A percentile compares a stretch with the other conserved stretches of the same genome.
phyloP scores from a whole-genome alignment of 2,329 filamentous ascomycete species.

The Graphilbum sp. region DNA sequence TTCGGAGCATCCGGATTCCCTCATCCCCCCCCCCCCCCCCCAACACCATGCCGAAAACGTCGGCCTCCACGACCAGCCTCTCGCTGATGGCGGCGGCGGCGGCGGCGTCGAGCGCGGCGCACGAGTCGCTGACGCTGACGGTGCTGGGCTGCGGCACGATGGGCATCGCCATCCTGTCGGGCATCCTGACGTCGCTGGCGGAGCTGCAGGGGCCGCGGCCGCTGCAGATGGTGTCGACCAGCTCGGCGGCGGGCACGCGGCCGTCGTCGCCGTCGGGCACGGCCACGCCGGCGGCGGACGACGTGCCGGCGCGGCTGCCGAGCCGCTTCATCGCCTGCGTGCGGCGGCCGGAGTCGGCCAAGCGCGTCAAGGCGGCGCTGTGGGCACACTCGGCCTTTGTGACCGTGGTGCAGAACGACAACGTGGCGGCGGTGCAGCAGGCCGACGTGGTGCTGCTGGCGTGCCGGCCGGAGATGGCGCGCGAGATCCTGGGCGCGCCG shows the following conservation, averaged over 20 bases:
- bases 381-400: conserved; percentile 44
- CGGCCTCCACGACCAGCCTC: background rate
- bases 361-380: conserved; percentile 50
- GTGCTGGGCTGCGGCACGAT: conserved; percentile 75
- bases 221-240: conserved; percentile 22
- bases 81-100: background rate
- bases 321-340: conserved; percentile 71
- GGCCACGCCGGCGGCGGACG: conserved; percentile 25
- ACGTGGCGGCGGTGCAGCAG: conserved; percentile 47
- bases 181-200: conserved; percentile 56
- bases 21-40: too few relatives aligned
- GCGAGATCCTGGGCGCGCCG: conserved; percentile 46
- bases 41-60: background rate
- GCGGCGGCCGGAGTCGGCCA: conserved; percentile 49
- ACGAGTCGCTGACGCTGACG: conserved; percentile 46
- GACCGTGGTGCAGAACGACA: conserved; percentile 54
- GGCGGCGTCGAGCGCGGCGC: background rate
- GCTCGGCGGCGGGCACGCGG: conserved; percentile 19
- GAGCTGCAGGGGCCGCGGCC: conserved; percentile 30
- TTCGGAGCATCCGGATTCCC: too few relatives aligned
- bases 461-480: conserved; percentile 66
- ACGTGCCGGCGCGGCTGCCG: conserved; percentile 43
- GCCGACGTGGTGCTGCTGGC: conserved; percentile 61
- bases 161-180: conserved; percentile 70
- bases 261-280: conserved; percentile 25